Conservation (phyloP, 768 basidiomycete species). For the Russula compacta region DNA sequence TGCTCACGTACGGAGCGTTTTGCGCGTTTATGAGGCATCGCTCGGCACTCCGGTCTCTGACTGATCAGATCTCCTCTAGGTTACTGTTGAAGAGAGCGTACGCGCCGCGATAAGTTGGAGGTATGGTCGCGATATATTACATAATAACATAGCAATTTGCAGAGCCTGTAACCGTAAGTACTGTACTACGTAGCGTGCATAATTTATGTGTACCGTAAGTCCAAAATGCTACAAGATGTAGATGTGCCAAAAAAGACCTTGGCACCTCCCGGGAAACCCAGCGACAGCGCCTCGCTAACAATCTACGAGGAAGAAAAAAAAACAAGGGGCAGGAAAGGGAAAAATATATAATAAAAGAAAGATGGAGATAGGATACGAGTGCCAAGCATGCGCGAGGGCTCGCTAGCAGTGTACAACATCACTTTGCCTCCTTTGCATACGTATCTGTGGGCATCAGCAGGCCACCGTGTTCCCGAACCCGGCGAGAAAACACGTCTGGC, state of each 20-base stretch:
- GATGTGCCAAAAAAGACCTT: background rate
- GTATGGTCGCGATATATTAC: background rate
- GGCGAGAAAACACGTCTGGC: constrained; percentile 15
- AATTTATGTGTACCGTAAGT: background rate
- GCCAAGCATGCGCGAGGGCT: background rate
- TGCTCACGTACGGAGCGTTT: constrained; percentile 29
- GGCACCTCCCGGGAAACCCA: background rate
- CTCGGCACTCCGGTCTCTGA: background rate
- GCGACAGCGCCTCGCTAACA: background rate
- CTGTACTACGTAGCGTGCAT: background rate
- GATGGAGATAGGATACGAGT: background rate
- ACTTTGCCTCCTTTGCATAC: background rate
- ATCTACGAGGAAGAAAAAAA: background rate
- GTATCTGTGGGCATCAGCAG: constrained; percentile 3
- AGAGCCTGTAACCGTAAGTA: background rate
- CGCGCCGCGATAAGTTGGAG: background rate
- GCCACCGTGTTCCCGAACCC: constrained; percentile 20
- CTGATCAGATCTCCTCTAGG: background rate
- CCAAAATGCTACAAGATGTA: constrained; percentile 5
- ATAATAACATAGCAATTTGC: background rate
- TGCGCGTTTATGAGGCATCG: constrained; percentile 30
- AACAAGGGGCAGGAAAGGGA: background rate
- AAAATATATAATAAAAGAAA: background rate
- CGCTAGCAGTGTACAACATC: background rate
- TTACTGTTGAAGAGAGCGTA: background rate